These are phyloP conservation scores for Calonectria pseudoreteaudii DNA, from an alignment of 2,329 filamentous ascomycete genomes.

Conservation along the genomic window DNA sequence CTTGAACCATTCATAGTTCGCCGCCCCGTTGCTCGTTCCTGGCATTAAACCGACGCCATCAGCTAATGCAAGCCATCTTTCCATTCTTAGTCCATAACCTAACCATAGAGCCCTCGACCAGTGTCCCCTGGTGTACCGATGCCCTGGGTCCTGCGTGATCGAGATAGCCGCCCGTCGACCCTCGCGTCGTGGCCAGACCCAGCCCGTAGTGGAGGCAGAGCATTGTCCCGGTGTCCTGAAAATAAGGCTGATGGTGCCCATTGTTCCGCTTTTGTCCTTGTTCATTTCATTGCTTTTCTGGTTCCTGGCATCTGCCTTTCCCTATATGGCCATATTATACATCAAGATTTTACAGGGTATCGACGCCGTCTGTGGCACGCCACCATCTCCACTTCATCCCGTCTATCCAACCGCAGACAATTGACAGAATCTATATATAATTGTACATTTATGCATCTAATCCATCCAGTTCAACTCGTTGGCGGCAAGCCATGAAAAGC, in stretches of 20 bases:
- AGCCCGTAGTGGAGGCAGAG: neutral
- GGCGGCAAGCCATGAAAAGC: neutral
- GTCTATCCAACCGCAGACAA: neutral
- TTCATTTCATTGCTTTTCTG: neutral
- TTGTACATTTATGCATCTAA: constrained; percentile 14
- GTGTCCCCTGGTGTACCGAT: constrained; percentile 10
- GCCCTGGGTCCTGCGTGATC: constrained; percentile 9
- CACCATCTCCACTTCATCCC: constrained; percentile 2
- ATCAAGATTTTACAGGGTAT: constrained; percentile 26
- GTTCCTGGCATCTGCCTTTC: neutral
- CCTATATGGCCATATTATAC: constrained; percentile 17
- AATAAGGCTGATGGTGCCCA: constrained; percentile 1
- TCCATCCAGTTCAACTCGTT: neutral
- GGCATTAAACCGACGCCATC: neutral
- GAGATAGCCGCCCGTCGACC: constrained; percentile 19
- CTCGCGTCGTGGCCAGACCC: neutral
- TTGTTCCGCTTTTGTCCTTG: neutral
- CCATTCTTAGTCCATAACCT: neutral
- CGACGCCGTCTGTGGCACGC: constrained; percentile 1
- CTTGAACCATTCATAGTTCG: neutral
- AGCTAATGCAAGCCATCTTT: constrained; percentile 19
- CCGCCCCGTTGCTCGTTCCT: constrained; percentile 10
- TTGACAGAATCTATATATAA: constrained; percentile 15
- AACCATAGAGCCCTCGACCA: neutral
- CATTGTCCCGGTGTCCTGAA: neutral